Base-by-base conservation (phyloP, 148 eudicot genomes). In the Heliamphora exappendiculata region DNA sequence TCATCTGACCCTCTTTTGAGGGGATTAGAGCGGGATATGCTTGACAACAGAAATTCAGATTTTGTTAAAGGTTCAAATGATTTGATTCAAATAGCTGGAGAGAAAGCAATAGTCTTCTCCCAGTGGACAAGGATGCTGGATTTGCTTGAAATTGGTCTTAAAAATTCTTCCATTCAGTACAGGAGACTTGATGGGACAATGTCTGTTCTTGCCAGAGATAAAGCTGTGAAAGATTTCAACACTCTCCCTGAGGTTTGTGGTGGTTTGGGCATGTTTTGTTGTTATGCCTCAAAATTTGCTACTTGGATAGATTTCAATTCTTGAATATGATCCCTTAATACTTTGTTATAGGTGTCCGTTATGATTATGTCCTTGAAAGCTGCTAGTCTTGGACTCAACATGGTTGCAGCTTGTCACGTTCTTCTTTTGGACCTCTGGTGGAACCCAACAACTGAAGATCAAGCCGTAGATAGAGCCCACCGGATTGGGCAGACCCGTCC, bases 321-420 rank as follows among this genome's bases (percentile, higher is more conserved):
- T 7, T 51, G 36, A 60, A 57, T 24, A 58, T 70, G 51, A 44
- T 53, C 26, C 10, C 20, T 19, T 50, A 67, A 59, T 28, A 62
- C 70, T 63, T 73, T 55, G n/a, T 82, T 80, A 29, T 77, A 95
- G 99, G 97, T 96, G 51, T 59, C 99, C 59, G 99, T 96, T 28
- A 93, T 96, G 84, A 96, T 96, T 50, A 96, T 96, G 99, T 96
- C 99, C n/a, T 76, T 96, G 84, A 96, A 96, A 78, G 99, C 99
- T 12, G 99, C 99, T 60, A 96, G 99, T 81, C 93, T 96, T 41
- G 99, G 99, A 67, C 86, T 96, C 63, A 96, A 96, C 85, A 89
- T 96, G 99, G 95, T 96, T 49, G 98, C 97, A 71, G 99, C 99
- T 87, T 93, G 91, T 82, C 92, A 86, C 82, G 99, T 96, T 57